Conservation (phyloP, 768 basidiomycete species). For the Suillus bovinus region DNA sequence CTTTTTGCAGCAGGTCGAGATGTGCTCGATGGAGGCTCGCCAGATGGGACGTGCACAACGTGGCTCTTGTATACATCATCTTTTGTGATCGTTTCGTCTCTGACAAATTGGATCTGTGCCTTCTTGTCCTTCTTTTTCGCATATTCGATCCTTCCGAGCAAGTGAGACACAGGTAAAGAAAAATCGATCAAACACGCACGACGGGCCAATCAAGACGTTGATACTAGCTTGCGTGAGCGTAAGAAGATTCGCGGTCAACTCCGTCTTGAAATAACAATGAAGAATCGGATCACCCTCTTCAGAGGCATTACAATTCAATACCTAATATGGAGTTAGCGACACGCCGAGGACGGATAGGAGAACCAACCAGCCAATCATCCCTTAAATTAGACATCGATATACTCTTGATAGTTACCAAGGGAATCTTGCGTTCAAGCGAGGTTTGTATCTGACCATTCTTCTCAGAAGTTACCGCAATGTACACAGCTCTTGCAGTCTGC, state of each 20-base stretch:
- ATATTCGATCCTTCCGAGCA: slow-evolving; percentile 72
- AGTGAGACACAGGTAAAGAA: slow-evolving; percentile 14
- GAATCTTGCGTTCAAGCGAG: slow-evolving; percentile 83
- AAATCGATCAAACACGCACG: slow-evolving; percentile 49
- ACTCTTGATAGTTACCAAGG: slow-evolving; percentile 82
- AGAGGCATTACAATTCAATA: slow-evolving; percentile 70
- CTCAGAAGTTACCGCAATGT: slow-evolving; percentile 64
- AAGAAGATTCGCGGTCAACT: slow-evolving; percentile 80
- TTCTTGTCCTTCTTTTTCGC: slow-evolving; percentile 97
- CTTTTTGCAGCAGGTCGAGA: slow-evolving; percentile 85
- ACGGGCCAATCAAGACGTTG: slow-evolving; percentile 70
- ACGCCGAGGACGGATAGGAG: not conserved
- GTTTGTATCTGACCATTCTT: slow-evolving; percentile 63
- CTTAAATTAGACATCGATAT: slow-evolving; percentile 86
- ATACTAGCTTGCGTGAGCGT: slow-evolving; percentile 79
- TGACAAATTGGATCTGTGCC: slow-evolving; percentile 80
- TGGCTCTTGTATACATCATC: slow-evolving; percentile 95
- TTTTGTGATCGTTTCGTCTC: slow-evolving; percentile 80
- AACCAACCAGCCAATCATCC: slow-evolving; percentile 91
- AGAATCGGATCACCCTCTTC: slow-evolving; percentile 97
- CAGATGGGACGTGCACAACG: slow-evolving; percentile 82
- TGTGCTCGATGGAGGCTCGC: slow-evolving; percentile 79
- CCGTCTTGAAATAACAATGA: slow-evolving; percentile 94
- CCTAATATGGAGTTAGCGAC: slow-evolving; percentile 43
- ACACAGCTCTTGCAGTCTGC: slow-evolving; percentile 66